phyloP scores from a whole-genome alignment of 768 basidiomycete genomes.

The Lentinula raphanica region DNA sequence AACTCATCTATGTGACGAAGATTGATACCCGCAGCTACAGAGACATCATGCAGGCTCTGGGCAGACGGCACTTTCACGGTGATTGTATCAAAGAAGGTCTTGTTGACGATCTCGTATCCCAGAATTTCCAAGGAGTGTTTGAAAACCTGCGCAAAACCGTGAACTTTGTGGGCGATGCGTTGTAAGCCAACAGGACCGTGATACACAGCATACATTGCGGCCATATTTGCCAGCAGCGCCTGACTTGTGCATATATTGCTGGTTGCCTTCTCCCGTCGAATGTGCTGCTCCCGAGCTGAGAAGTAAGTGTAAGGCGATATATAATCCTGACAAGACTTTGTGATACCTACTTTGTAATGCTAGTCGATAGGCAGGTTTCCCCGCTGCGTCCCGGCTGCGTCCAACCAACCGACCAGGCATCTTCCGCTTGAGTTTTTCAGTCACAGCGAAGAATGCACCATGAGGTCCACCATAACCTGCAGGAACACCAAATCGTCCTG shows the following conservation, averaged over 20 bases:
- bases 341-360: conserved; percentile 82
- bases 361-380: conserved; percentile 84
- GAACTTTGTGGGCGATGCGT: conserved; percentile 87
- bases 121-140: conserved; percentile 58
- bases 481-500: conserved; percentile 84
- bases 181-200: conserved; percentile 86
- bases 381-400: conserved; percentile 76
- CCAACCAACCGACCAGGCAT: conserved; percentile 99
- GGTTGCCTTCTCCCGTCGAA: conserved; percentile 96
- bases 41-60: conserved; percentile 61
- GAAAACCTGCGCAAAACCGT: conserved; percentile 78
- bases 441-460: conserved; percentile 94
- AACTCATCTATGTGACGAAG: conserved; percentile 70
- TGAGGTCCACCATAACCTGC: conserved; percentile 97
- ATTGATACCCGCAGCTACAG: conserved; percentile 69
- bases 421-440: conserved; percentile 88
- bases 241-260: conserved; percentile 98
- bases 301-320: not conserved
- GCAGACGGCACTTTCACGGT: conserved; percentile 67
- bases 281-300: conserved; percentile 91
- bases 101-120: conserved; percentile 70
- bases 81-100: conserved; percentile 88
- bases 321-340: not conserved
- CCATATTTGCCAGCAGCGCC: conserved; percentile 97
- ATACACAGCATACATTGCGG: conserved; percentile 97